phyloP scores from a whole-genome alignment of 768 basidiomycete genomes.

The Sarcodon sp. region DNA sequence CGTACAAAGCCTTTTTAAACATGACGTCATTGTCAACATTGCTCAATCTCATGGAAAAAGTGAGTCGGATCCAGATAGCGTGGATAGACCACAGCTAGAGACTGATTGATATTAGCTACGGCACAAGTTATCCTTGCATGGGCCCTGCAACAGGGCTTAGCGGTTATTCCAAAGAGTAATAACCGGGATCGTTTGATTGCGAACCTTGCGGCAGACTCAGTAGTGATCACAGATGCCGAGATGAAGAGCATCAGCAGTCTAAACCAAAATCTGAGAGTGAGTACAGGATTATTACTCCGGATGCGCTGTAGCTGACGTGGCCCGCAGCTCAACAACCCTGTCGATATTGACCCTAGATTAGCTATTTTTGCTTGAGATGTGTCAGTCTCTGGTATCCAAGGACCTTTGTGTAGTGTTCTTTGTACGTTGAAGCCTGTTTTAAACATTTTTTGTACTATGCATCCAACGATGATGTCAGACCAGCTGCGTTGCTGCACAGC shows the following conservation, averaged over 20 bases:
- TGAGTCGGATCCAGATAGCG: constrained; percentile 14
- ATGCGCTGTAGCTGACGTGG: constrained; percentile 3
- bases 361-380: constrained; percentile 52
- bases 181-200: constrained; percentile 21
- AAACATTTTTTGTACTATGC: too few species aligned
- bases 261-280: constrained; percentile 51
- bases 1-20: constrained; percentile 37
- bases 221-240: constrained; percentile 44
- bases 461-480: too few species aligned
- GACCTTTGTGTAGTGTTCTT: neutral
- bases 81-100: neutral
- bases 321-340: constrained; percentile 56
- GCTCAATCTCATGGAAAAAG: constrained; percentile 42
- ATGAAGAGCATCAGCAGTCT: constrained; percentile 42
- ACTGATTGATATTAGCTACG: constrained; percentile 12
- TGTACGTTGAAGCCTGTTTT: too few species aligned
- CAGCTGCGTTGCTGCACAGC: too few species aligned
- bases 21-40: constrained; percentile 28
- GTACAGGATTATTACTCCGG: constrained; percentile 9
- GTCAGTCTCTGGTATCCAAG: neutral
- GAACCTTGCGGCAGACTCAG: constrained; percentile 33
- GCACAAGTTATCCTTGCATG: constrained; percentile 37
- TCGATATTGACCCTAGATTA: constrained; percentile 48
- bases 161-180: constrained; percentile 38
- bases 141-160: constrained; percentile 32